Base-by-base conservation (phyloP, 2,329 filamentous ascomycete genomes). In the Coniochaeta prunicola region DNA sequence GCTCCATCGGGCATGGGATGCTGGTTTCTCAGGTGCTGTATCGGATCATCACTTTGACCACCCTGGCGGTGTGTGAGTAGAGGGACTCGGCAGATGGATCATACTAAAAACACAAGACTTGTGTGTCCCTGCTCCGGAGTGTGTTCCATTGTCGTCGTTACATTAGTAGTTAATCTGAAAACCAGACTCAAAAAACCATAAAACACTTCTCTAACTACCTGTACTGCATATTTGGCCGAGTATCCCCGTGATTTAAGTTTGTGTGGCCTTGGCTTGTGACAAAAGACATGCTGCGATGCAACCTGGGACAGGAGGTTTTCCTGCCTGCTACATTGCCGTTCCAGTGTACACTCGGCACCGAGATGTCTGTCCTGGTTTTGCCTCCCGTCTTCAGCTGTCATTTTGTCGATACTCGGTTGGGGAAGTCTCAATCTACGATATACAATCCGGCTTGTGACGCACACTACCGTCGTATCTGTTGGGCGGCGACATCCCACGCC, bases 91-190 rank as follows among this genome's bases (percentile, higher is more conserved):
- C 36, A 42, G 21, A 42, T 56, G 54, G 54, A 56, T 42, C 53
- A 50, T 24, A 10, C 2, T 12, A 30, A 28, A 55, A 33, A 55
- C 53, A 55, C 4, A 55, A 7, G 12, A 56, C 38, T 15, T 30
- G 26, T 26, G 36, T 38, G 36, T 38, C 36, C 36, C 53, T 56
- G n/a, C 34, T 24, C 2, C 26, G 15, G 54, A 30, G 66, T 63
- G 67, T 73, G 70, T 70, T 72, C 64, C 65, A 21, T 54, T 54
- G 53, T 54, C 53, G 24, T 54, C 53, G 53, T 70, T 70, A 70
- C 68, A 72, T 68, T 75, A 75, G 69, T 75, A 76, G 71, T 74
- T 76, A 74, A 76, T 75, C 58, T 66, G 66, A 75, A 71, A 70
- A 64, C 42, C 31, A 57, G 50, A 58, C 21, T 6, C 13, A 59